Base-by-base conservation (phyloP, 495 filamentous ascomycete species). In the Cercophora sp. region DNA sequence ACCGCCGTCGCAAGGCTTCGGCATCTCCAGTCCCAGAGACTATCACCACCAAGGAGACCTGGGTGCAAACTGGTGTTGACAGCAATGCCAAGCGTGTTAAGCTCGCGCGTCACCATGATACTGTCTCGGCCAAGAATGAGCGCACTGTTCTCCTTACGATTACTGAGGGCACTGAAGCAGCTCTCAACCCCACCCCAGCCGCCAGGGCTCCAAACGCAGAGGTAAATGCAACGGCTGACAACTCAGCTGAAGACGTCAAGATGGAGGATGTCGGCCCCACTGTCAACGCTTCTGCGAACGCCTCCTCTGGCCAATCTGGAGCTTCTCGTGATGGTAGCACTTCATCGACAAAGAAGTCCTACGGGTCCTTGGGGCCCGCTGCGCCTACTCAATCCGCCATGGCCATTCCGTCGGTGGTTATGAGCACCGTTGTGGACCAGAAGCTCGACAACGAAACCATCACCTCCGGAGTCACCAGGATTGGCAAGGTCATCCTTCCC, bases 81-180 rank as follows among this genome's bases (percentile, higher is more conserved):
- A 59, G 55, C 18, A 52, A 43, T 56, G 46, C 54, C 18, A 75
- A 75, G 58, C 71, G 73, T 41, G 58, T 72, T 59, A 75, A 70
- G 54, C 50, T 76, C 56, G 59, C 66, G 54, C 60, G 52, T 27
- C 69, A 71, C 41, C 24, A 56, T 10, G 34, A 51, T n/a, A 19
- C 24, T 29, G 10, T 41, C 8, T 15, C 18, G 35, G 16, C 13
- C n/a, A 20, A 40, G n/a, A 10, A 5, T 9, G 15, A 29, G 15
- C 10, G 10, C 5, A 8, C 48, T 34, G 31, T 2, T 15, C 6
- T 13, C 8, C 8, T 6, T 32, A 32, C 8, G 8, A 32, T 32
- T 32, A 13, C 8, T 6, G 29, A 6, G 29, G 13, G 13, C 29
- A 13, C 13, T 32, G 29, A 13, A 6, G 29, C 8, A 32, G 29